A percentile compares a stretch with the other conserved stretches of the same genome.
phyloP scores from a whole-genome alignment of 2,329 filamentous ascomycete species.

The Aspergillus pseudotamarii region DNA sequence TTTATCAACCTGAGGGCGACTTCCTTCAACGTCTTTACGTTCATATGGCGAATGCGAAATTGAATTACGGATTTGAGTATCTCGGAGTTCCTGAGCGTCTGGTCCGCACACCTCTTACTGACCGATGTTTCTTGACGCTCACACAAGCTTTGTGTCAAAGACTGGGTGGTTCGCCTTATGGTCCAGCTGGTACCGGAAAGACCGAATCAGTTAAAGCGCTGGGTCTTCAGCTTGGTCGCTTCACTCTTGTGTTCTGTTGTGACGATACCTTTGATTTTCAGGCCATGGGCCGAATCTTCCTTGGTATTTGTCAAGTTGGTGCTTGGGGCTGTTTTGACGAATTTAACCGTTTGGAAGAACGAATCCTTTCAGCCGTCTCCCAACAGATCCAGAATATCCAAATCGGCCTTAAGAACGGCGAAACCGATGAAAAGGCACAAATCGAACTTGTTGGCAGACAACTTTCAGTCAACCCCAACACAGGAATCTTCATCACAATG shows the following conservation, averaged over 20 bases:
- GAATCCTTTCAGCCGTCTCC: slow-evolving; percentile 95
- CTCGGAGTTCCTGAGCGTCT: slow-evolving; percentile 94
- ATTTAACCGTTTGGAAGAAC: slow-evolving; percentile 98
- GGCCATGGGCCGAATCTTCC: slow-evolving; percentile 98
- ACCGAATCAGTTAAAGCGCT: slow-evolving; percentile 98
- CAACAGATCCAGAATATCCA: slow-evolving; percentile 99
- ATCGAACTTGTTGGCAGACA: slow-evolving; percentile 95
- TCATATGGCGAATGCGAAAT: slow-evolving; percentile 93
- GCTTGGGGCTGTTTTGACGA: slow-evolving; percentile 99
- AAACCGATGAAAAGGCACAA: slow-evolving; percentile 78
- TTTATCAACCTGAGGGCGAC: slow-evolving; percentile 81
- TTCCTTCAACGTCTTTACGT: slow-evolving; percentile 80
- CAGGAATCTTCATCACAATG: slow-evolving; percentile 99
- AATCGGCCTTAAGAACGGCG: slow-evolving; percentile 84
- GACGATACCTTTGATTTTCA: slow-evolving; percentile 99
- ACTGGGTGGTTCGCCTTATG: slow-evolving; percentile 94
- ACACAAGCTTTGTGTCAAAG: slow-evolving; percentile 94
- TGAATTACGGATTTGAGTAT: slow-evolving; percentile 98
- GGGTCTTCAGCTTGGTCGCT: slow-evolving; percentile 92
- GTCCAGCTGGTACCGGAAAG: slow-evolving; percentile 96
- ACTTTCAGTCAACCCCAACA: slow-evolving; percentile 85
- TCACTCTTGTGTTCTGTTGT: slow-evolving; percentile 98
- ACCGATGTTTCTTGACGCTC: slow-evolving; percentile 96
- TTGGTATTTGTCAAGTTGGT: slow-evolving; percentile 98
- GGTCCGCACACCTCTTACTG: slow-evolving; percentile 93